Evolutionary conservation across 176 grass and related monocot genomes (phyloP).

Genomic region (Musa itinerans): DNA sequence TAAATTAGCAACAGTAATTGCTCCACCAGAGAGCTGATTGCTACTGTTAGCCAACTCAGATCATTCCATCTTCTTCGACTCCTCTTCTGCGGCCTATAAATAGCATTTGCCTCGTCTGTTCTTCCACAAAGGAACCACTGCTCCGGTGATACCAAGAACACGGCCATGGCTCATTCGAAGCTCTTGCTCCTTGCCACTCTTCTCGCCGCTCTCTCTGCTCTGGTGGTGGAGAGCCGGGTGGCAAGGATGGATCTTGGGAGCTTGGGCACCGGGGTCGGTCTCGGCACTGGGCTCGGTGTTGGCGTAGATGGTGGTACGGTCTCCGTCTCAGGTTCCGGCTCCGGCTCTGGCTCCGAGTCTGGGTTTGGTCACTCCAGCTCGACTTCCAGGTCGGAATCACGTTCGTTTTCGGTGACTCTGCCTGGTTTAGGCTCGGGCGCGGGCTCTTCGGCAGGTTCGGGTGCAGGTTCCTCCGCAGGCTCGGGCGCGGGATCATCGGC

Average conservation of each 20-base stretch:
- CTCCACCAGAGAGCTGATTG: neutral
- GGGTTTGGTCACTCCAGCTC: conserved; percentile 24
- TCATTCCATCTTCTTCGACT: no score
- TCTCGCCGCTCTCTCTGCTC: conserved; percentile 14
- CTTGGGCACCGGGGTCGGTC: conserved; percentile 31
- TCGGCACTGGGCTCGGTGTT: conserved; percentile 25
- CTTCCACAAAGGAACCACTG: neutral
- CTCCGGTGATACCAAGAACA: neutral
- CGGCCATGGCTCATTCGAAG: conserved; percentile 28
- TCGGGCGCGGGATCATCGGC: conserved; percentile 4
- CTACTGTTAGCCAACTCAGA: neutral
- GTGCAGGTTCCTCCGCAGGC: conserved; percentile 3
- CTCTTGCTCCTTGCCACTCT: conserved; percentile 6
- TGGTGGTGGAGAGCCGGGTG: conserved; percentile 25
- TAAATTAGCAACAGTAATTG: neutral
- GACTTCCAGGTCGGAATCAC: conserved; percentile 11
- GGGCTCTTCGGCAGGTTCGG: conserved; percentile 19
- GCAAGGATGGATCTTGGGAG: conserved; percentile 52
- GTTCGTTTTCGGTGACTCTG: neutral
- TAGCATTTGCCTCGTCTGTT: neutral
- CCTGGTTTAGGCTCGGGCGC: conserved; percentile 6
- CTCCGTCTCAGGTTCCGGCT: conserved; percentile 27
- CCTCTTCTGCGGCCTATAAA: neutral
- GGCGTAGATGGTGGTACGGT: conserved; percentile 30
- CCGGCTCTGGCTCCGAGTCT: conserved; percentile 35